These are phyloP conservation scores for Micractinium sp. DNA, from an alignment of 139 green algal genomes.

Conservation along the genomic window DNA sequence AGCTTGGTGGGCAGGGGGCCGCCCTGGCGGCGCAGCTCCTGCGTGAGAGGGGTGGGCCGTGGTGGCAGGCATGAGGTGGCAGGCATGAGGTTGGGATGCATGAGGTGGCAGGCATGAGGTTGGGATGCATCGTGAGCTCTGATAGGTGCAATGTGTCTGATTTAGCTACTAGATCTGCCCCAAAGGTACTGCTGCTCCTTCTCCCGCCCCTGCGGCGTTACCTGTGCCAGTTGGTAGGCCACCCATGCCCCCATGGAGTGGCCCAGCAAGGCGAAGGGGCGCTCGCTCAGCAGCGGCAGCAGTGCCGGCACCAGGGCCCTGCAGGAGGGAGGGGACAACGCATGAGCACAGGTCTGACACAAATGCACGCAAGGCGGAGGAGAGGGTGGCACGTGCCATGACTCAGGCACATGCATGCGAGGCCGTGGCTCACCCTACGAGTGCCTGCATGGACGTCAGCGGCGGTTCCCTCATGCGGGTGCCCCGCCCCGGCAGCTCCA, in stretches of 20 bases:
- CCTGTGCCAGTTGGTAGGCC: slow-evolving; percentile 40
- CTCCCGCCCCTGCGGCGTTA: not conserved
- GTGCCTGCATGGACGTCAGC: slow-evolving; percentile 33
- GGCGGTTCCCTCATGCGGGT: slow-evolving; percentile 46
- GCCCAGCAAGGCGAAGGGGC: slow-evolving; percentile 61
- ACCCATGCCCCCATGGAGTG: slow-evolving; percentile 74
- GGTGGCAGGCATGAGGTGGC: not conserved
- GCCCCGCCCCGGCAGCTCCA: slow-evolving; percentile 65
- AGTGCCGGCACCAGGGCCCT: not conserved
- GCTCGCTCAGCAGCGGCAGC: slow-evolving; percentile 3
- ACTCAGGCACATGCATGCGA: not conserved
- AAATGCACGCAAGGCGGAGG: too few relatives aligned
- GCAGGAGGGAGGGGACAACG: too few relatives aligned
- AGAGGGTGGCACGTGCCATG: not conserved
- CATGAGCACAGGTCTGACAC: too few relatives aligned
- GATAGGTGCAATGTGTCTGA: too few relatives aligned
- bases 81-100: not conserved
- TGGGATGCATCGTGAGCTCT: too few relatives aligned
- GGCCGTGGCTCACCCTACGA: not conserved
- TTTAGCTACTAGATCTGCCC: too few relatives aligned
- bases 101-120: not conserved
- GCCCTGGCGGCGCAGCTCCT: slow-evolving; percentile 40
- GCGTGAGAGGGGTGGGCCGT: not conserved
- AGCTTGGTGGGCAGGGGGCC: slow-evolving; percentile 50
- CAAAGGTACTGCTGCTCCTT: not conserved